Evolutionary conservation across 192 early-diverging fungal genomes (phyloP), one percentile per base, ranked within the genome.

Genomic region (Phlyctochytrium planicorne): DNA sequence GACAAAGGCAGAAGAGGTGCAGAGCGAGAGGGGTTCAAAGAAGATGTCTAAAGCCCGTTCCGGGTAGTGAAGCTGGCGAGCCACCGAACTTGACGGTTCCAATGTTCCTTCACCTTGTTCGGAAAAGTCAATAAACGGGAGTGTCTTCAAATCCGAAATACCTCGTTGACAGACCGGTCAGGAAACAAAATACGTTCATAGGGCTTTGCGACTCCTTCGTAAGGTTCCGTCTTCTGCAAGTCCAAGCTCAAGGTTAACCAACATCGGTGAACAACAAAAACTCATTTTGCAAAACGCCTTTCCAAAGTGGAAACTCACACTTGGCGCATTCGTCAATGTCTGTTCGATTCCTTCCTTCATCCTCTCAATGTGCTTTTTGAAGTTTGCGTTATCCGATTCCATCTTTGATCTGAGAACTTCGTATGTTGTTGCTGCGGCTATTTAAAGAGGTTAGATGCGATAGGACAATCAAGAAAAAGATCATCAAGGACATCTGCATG

Each of bases 391-490:
- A 47, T 47, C 40, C 20, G 10, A 6, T 47, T 47, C 40, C 6
- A 47, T 20, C 20, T 47, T 47, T 6, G 40, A 47, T 6, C 40
- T 6, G 10, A 47, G 40, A 47, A 47, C 20, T 47, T 47, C 10
- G 20, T 47, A 47, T 47, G 40, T 47, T 6, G 40, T 47, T 6
- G 40, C 40, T 14, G 40, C 40, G 20, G 40, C 40, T 47, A 47
- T 20, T 50, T n/a, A 50, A 50, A 14, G n/a, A 50, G 40, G n/a
- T 50, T 14, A 50, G n/a, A 50, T 10, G n/a, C n/a, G n/a, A n/a
- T 50, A 50, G 40, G n/a, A 50, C 12, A 50, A 50, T 50, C 40
- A 50, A 50, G n/a, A n/a, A n/a, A n/a, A n/a, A n/a, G n/a, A n/a
- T n/a, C n/a, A n/a, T n/a, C n/a, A n/a, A n/a, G n/a, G n/a, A n/a